Conservation (phyloP, 1,284 basidiomycete genomes). For the Neotropicomus parvogracilis region DNA sequence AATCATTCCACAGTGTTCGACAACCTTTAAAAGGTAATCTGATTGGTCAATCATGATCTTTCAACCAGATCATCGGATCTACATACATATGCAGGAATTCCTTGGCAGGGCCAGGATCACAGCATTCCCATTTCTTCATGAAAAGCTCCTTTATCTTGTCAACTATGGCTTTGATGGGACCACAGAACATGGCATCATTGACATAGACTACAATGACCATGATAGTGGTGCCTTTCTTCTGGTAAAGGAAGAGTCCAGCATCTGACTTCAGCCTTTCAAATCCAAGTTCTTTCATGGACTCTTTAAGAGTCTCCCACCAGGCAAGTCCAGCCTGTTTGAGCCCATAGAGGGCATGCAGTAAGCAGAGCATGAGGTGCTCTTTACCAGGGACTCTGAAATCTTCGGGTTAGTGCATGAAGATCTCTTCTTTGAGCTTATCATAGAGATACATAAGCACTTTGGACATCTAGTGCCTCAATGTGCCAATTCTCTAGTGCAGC, state of each 20-base stretch:
- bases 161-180: too few relatives aligned
- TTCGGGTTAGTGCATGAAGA: not conserved
- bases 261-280: too few relatives aligned
- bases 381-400: not conserved
- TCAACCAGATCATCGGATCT: too few relatives aligned
- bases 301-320: not conserved
- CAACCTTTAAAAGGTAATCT: too few relatives aligned
- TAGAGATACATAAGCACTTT: not conserved
- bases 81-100: too few relatives aligned
- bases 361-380: not conserved
- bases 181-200: not conserved
- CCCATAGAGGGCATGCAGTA: not conserved
- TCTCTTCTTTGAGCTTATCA: not conserved
- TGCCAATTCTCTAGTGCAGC: not conserved
- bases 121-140: too few relatives aligned
- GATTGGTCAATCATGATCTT: too few relatives aligned
- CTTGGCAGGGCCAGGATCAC: too few relatives aligned
- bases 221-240: not conserved
- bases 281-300: too few relatives aligned
- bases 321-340: slow-evolving; percentile 2
- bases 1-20: too few relatives aligned
- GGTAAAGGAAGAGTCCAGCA: not conserved
- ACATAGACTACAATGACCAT: not conserved
- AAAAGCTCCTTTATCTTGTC: not conserved
- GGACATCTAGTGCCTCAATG: not conserved